Conservation (phyloP, 2,329 filamentous ascomycete species). For the Fusarium zealandicum region DNA sequence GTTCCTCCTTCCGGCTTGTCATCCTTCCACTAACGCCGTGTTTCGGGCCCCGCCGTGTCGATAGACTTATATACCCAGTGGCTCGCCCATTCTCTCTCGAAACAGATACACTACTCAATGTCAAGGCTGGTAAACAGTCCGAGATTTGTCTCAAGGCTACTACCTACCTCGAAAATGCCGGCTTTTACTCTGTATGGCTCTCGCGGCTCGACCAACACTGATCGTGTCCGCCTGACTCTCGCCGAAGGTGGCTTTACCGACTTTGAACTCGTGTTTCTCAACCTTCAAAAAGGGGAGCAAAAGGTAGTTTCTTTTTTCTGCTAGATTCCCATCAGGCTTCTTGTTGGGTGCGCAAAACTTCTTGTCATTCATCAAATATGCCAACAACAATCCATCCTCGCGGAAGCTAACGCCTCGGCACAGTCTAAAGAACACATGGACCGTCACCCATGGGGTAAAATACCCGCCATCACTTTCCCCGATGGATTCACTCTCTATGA, state of each 20-base stretch:
- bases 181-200: conserved; percentile 52
- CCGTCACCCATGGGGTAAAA: conserved; percentile 53
- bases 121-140: conserved; percentile 40
- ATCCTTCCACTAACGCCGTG: no score
- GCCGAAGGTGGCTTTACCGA: conserved; percentile 54
- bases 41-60: neutral
- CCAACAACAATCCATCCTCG: no score
- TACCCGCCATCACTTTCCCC: conserved; percentile 49
- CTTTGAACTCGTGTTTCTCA: conserved; percentile 49
- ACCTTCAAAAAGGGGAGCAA: conserved; percentile 51
- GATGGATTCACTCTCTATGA: conserved; percentile 55
- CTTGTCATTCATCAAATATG: no score
- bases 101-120: conserved; percentile 27
- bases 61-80: conserved; percentile 16
- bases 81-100: neutral
- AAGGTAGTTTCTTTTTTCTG: no score
- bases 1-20: neutral
- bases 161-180: conserved; percentile 49
- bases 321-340: no score
- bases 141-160: conserved; percentile 39
- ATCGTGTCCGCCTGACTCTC: conserved; percentile 52
- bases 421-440: conserved; percentile 48
- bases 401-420: conserved; percentile 38
- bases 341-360: no score
- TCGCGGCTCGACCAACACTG: conserved; percentile 52